A percentile compares a stretch with the other conserved stretches of the same genome.
Conservation (phyloP, 140 eudicot species). For the Anethum foeniculum region DNA sequence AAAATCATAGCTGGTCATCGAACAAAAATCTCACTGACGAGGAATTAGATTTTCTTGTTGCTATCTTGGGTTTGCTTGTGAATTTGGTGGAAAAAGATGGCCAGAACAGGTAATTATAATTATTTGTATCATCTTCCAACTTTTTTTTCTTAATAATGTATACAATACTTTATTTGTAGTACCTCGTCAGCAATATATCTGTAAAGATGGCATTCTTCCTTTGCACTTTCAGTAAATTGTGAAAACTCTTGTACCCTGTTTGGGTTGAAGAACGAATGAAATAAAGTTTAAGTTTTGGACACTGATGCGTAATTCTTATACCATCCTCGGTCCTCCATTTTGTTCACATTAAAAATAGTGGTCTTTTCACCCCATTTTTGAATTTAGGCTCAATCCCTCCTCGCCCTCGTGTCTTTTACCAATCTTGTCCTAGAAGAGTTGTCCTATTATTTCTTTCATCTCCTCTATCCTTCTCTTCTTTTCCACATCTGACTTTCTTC, state of each 20-base stretch:
- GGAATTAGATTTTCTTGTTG: slow-evolving; percentile 85
- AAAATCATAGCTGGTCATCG: slow-evolving; percentile 12
- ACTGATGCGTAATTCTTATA: background rate
- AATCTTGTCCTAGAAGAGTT: background rate
- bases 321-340: background rate
- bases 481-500: background rate
- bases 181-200: background rate
- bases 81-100: slow-evolving; percentile 88
- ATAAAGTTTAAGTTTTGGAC: background rate
- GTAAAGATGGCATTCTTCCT: background rate
- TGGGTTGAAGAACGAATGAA: background rate
- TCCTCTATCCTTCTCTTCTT: background rate
- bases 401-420: background rate
- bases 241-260: background rate
- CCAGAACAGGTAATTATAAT: slow-evolving; percentile 47
- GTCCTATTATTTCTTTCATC: background rate
- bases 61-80: slow-evolving; percentile 86
- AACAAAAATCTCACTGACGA: slow-evolving; percentile 60
- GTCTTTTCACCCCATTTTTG: background rate
- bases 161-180: background rate
- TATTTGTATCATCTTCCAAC: background rate
- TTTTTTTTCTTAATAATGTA: background rate
- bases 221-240: background rate
- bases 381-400: background rate
- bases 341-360: background rate